These are phyloP conservation scores for Ceratocystis albifundus DNA, from an alignment of 2,329 filamentous ascomycete genomes.

Conservation along the genomic window DNA sequence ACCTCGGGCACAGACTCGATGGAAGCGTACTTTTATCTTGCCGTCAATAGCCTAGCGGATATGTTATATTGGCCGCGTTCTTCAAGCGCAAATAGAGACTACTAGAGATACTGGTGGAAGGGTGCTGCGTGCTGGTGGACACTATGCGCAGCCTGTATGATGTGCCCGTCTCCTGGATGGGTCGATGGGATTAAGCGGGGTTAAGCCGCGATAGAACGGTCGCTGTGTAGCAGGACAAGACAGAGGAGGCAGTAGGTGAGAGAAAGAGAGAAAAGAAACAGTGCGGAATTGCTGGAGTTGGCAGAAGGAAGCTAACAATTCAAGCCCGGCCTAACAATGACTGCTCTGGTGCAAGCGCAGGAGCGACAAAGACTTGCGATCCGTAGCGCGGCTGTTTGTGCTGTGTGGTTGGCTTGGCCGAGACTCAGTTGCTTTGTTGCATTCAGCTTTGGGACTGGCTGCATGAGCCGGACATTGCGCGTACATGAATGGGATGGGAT, in stretches of 20 bases:
- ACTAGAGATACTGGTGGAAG: too few species aligned
- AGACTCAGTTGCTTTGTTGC: not conserved
- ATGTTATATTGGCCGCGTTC: too few species aligned
- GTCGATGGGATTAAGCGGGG: not conserved
- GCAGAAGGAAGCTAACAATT: too few species aligned
- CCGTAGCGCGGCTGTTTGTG: slow-evolving; percentile 7
- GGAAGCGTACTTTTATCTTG: too few species aligned
- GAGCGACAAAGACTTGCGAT: not conserved
- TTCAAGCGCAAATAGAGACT: too few species aligned
- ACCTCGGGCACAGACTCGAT: too few species aligned
- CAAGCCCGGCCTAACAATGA: too few species aligned
- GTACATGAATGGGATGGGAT: not conserved
- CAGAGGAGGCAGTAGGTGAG: not conserved
- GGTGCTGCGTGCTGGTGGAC: too few species aligned
- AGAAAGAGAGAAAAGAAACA: not conserved
- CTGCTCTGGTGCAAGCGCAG: not conserved
- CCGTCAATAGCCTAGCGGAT: too few species aligned
- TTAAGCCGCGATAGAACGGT: not conserved
- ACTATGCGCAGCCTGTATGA: too few species aligned
- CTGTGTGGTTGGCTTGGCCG: slow-evolving; percentile 5
- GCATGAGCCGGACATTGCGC: not conserved
- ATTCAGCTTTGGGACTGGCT: slow-evolving; percentile 1
- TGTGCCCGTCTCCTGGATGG: not conserved
- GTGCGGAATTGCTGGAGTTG: too few species aligned
- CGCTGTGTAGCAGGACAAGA: not conserved